phyloP scores from a whole-genome alignment of 176 grass and related monocot species.

The Cenchrus fungigraminus region DNA sequence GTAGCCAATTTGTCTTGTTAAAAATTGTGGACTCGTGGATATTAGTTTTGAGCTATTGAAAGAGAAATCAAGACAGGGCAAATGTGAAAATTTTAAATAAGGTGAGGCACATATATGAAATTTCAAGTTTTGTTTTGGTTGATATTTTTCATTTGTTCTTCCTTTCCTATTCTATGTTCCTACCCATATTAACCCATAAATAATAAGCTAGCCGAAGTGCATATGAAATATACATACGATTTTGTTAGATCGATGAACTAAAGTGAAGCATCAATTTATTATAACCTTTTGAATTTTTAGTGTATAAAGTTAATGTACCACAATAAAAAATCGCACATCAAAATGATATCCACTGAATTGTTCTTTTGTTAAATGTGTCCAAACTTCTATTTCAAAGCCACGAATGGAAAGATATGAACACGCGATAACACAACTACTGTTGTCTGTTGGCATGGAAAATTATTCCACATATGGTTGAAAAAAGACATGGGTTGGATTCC shows the following conservation, averaged over 20 bases:
- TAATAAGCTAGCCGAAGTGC: too few species aligned
- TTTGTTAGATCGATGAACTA: not conserved
- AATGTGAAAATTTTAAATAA: not conserved
- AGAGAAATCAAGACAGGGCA: not conserved
- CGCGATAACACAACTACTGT: not conserved
- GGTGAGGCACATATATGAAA: not conserved
- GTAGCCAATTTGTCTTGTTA: not conserved
- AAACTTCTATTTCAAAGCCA: not conserved
- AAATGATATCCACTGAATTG: not conserved
- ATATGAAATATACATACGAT: not conserved
- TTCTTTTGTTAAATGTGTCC: not conserved
- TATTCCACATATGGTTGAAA: not conserved
- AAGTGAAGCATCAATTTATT: not conserved
- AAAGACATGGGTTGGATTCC: not conserved
- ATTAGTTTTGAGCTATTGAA: not conserved
- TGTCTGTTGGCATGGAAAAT: not conserved
- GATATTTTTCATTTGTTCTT: not conserved
- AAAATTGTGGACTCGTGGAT: not conserved
- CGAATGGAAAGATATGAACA: not conserved
- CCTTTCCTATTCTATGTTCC: not conserved
- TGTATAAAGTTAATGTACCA: not conserved
- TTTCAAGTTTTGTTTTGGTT: not conserved
- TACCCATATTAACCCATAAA: not conserved
- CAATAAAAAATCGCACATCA: not conserved
- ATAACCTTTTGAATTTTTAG: not conserved